These are phyloP conservation scores for Trametes cingulata DNA, from an alignment of 768 basidiomycete genomes.

Conservation along the genomic window DNA sequence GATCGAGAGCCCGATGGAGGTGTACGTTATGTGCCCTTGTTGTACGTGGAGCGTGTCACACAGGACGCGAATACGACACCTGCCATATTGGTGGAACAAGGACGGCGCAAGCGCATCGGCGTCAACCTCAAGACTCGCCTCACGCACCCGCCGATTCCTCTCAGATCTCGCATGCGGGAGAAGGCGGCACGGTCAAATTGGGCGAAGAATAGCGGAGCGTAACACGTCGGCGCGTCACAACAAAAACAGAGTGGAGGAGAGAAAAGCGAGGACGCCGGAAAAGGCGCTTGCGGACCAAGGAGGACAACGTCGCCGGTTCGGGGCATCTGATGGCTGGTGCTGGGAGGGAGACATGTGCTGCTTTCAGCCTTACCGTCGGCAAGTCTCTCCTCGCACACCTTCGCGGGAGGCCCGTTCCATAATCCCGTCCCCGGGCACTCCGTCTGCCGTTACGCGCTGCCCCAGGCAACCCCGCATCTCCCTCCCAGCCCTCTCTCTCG, in stretches of 20 bases:
- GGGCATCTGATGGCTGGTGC: not conserved
- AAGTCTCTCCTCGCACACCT: constrained; percentile 1
- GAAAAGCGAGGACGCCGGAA: constrained; percentile 3
- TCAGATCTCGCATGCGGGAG: not conserved
- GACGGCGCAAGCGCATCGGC: not conserved
- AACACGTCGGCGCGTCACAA: not conserved
- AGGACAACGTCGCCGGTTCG: not conserved
- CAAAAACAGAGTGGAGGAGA: not conserved
- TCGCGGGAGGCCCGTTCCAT: constrained; percentile 13
- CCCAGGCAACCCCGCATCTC: not conserved
- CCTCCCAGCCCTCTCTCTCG: constrained; percentile 2
- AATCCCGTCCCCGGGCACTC: not conserved
- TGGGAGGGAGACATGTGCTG: constrained; percentile 3
- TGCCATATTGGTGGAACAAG: constrained; percentile 14
- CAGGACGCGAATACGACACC: constrained; percentile 1
- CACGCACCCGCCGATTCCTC: not conserved
- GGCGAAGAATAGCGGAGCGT: not conserved
- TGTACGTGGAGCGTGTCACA: not conserved
- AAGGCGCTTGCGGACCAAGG: constrained; percentile 1
- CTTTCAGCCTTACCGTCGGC: constrained; percentile 5
- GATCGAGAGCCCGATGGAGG: constrained; percentile 6
- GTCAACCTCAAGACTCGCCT: too few relatives aligned
- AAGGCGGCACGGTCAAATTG: not conserved
- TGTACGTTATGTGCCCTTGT: constrained; percentile 13
- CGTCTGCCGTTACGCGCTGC: not conserved